Evolutionary conservation across 2,329 filamentous ascomycete genomes (phyloP), one percentile per base, ranked within the genome.

Genomic region (Fusarium nisikadoi): DNA sequence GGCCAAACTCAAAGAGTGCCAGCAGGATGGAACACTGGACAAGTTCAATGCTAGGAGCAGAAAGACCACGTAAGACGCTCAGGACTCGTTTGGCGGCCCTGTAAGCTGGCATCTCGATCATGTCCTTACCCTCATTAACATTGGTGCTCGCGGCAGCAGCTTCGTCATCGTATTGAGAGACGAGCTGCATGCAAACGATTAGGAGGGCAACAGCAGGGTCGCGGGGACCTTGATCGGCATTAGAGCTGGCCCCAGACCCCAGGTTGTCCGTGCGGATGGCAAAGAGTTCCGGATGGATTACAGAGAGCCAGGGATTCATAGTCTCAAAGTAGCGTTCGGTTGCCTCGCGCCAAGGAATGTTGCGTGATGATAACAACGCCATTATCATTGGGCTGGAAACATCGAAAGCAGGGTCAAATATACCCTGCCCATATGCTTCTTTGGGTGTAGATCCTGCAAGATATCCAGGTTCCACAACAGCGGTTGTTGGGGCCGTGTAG

Each of bases 1-100:
- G 83, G 4, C 83, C 83, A 66, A 84, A 84, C 68, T 85, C 83
- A 70, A 83, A 85, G 45, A 85, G 75, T 8, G 82, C 81, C 45
- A 85, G 70, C 61, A 85, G 72, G 25, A 83, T 78, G 33, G 80
- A 81, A 63, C 81, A 83, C 72, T 85, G 83, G 17, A 84, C 76
- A 31, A 84, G 74, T 75, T 83, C 82, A 31, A 84, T 76, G 35
- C 74, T 80, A 13, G 82, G 81, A 27, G 78, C 76, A 17, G 77
- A 75, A 55, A 81, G 79, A 23, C 78, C 78, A 54, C 82, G 79
- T 23, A 83, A 68, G 49, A 84, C 66, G 23, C 79, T 77, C 35
- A 83, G 77, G 45, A 82, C 76, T 20, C 83, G 79, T 71, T 83
- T 84, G 39, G 80, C 80, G 19, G 80, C 79, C 16, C 81, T 75